Evolutionary conservation across 148 eudicot genomes (phyloP).

Genomic region (Camellia granthamiana): DNA sequence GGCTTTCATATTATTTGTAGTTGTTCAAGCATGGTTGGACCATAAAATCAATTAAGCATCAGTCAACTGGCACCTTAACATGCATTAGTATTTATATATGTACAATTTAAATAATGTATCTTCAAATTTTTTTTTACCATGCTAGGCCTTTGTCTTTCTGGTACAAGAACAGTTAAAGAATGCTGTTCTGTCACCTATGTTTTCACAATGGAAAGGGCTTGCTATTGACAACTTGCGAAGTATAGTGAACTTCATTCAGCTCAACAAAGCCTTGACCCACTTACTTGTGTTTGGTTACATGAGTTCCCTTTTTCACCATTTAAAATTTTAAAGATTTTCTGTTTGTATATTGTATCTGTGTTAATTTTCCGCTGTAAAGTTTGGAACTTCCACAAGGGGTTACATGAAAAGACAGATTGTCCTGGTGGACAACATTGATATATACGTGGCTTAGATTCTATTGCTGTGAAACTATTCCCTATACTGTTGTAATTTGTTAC

Average conservation of each 20-base stretch:
- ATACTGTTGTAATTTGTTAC: not conserved
- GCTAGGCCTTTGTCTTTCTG: not conserved
- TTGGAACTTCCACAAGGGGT: not conserved
- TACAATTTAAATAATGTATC: not conserved
- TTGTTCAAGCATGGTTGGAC: not conserved
- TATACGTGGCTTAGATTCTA: not conserved
- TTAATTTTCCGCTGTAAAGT: not conserved
- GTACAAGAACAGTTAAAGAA: not conserved
- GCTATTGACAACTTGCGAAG: not conserved
- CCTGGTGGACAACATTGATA: not conserved
- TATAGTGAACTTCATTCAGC: not conserved
- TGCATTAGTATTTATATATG: not conserved
- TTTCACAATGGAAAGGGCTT: not conserved
- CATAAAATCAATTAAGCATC: not conserved
- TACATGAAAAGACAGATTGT: not conserved
- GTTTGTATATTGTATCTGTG: not conserved
- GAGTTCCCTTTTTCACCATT: not conserved
- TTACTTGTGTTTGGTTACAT: not conserved
- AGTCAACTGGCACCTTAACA: not conserved
- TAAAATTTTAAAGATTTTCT: not conserved
- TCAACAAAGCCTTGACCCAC: not conserved
- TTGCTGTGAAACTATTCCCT: conserved; percentile 14
- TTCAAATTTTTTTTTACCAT: not conserved
- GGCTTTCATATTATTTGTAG: not conserved
- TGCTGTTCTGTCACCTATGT: not conserved